These are phyloP conservation scores for Stellera chamaejasme DNA, from an alignment of 345 rosid genomes.

Conservation along the genomic window DNA sequence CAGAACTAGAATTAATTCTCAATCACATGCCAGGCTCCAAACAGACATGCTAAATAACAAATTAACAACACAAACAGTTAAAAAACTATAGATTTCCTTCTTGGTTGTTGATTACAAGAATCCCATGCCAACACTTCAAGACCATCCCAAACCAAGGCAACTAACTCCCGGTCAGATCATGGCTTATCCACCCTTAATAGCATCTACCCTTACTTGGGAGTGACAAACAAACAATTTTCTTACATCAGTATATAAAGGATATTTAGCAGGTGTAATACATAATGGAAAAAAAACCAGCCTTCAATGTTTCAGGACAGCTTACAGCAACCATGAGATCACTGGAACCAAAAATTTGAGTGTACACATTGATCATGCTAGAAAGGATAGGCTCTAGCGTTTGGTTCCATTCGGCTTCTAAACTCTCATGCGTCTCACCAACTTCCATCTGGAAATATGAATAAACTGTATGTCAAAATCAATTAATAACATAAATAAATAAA, in stretches of 20 bases:
- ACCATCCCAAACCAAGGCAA: too few species aligned
- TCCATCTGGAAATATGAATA: constrained; percentile 33
- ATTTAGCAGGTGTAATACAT: not conserved
- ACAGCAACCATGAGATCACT: constrained; percentile 49
- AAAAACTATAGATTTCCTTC: too few species aligned
- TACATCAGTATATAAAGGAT: not conserved
- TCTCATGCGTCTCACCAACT: constrained; percentile 30
- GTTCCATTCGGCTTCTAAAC: constrained; percentile 64
- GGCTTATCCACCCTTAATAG: too few species aligned
- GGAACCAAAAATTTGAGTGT: constrained; percentile 82
- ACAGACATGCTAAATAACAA: too few species aligned
- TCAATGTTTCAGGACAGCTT: constrained; percentile 21
- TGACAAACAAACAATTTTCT: not conserved
- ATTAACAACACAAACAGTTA: too few species aligned
- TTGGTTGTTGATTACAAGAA: too few species aligned
- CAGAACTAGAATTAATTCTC: not conserved
- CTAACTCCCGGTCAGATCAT: too few species aligned
- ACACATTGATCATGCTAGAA: constrained; percentile 42
- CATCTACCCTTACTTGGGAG: too few species aligned
- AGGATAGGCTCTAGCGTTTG: constrained; percentile 46
- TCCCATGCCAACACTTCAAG: too few species aligned
- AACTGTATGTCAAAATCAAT: constrained; percentile 6
- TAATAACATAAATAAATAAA: constrained; percentile 7
- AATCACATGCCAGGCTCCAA: too few species aligned
- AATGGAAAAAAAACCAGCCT: not conserved